Evolutionary conservation across 257 asterid genomes (phyloP).

Genomic region (Jasminum sambac): DNA sequence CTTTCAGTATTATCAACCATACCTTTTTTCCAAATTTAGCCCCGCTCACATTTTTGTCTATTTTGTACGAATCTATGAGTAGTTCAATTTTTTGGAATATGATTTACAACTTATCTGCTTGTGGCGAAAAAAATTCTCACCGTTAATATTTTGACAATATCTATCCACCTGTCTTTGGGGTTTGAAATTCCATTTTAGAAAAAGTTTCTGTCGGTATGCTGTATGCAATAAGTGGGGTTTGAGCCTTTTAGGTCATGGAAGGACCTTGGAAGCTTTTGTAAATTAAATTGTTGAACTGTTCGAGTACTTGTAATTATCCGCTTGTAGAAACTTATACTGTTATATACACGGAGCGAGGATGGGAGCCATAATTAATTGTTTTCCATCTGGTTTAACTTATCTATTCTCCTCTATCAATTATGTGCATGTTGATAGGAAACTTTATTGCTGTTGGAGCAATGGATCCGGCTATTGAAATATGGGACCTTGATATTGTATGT

Average conservation of each 20-base stretch:
- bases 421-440: slow-evolving; percentile 52
- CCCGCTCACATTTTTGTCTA: background rate
- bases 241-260: background rate
- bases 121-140: background rate
- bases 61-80: background rate
- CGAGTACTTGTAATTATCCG: no score
- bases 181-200: background rate
- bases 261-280: background rate
- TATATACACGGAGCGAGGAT: no score
- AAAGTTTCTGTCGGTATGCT: background rate
- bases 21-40: background rate
- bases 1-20: background rate
- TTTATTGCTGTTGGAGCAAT: slow-evolving; percentile 87
- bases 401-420: background rate
- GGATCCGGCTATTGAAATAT: slow-evolving; percentile 91
- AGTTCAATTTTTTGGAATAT: background rate
- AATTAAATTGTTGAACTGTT: background rate
- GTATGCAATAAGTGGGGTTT: background rate
- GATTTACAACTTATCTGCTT: background rate
- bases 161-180: background rate
- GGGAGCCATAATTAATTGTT: background rate
- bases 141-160: background rate
- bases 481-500: slow-evolving; percentile 91
- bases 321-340: no score
- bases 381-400: background rate